These are phyloP conservation scores for Monilinia aucupariae DNA, from an alignment of 2,329 filamentous ascomycete genomes.

Conservation along the genomic window DNA sequence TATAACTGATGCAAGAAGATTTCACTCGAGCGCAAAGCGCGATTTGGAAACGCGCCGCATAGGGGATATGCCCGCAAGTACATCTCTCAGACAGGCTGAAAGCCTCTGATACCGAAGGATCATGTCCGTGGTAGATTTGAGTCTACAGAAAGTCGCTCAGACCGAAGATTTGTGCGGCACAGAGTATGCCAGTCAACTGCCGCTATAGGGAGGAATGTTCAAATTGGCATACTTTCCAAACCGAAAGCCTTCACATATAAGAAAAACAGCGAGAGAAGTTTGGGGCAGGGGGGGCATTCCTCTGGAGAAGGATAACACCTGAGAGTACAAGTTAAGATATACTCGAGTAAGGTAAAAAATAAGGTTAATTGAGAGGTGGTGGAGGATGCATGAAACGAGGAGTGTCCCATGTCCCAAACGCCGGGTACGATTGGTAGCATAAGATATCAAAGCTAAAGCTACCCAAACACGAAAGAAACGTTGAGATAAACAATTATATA, in stretches of 20 bases:
- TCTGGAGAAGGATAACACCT: background rate
- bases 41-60: constrained; percentile 3
- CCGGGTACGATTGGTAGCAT: background rate
- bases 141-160: background rate
- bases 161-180: background rate
- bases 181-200: background rate
- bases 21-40: background rate
- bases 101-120: background rate
- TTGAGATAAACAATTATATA: constrained; percentile 6
- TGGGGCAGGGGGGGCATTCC: background rate
- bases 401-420: background rate
- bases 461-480: constrained; percentile 2
- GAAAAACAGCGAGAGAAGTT: background rate
- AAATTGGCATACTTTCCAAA: background rate
- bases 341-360: background rate
- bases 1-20: background rate
- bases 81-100: background rate
- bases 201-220: background rate
- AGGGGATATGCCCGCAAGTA: background rate
- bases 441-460: constrained; percentile 5
- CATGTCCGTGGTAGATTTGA: background rate
- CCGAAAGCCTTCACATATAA: background rate
- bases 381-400: constrained; percentile 7
- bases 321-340: background rate
- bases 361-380: constrained; percentile 6